Conservation (phyloP, 306 rosid species). For the Betula pendula region DNA sequence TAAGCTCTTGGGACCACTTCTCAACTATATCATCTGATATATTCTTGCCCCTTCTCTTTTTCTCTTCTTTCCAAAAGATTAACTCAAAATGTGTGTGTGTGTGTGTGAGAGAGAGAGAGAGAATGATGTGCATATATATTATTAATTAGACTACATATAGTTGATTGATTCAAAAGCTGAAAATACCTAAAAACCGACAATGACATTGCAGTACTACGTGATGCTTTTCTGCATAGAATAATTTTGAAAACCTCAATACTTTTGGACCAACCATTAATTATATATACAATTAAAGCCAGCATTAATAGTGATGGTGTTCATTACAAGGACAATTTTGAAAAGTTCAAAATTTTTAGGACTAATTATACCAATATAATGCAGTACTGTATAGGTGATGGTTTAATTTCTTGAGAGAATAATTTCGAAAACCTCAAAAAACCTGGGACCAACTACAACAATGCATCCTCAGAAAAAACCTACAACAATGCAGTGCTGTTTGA, state of each 20-base stretch:
- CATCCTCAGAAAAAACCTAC: too few relatives aligned
- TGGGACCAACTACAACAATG: neutral
- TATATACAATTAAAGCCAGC: neutral
- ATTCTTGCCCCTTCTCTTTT: neutral
- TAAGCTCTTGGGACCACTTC: constrained; percentile 65
- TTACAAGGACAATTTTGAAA: constrained; percentile 22
- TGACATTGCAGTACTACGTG: neutral
- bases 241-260: constrained; percentile 19
- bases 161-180: neutral
- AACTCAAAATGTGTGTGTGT: neutral
- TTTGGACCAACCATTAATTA: neutral
- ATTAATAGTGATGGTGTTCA: neutral
- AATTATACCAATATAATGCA: neutral
- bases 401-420: constrained; percentile 27
- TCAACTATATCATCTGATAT: constrained; percentile 48
- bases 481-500: constrained; percentile 4
- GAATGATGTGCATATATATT: neutral
- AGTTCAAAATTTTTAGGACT: constrained; percentile 10
- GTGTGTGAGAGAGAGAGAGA: neutral
- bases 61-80: constrained; percentile 17
- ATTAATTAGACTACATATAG: neutral
- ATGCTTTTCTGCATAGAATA: constrained; percentile 19
- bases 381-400: constrained; percentile 7
- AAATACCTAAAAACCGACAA: constrained; percentile 13
- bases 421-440: constrained; percentile 19